Percentiles rank a stretch among this genome's conserved stretches.
These are phyloP conservation scores for Takakia lepidozioides DNA, from an alignment of 225 moss, liverwort and hornwort species.

Conservation along the genomic window DNA sequence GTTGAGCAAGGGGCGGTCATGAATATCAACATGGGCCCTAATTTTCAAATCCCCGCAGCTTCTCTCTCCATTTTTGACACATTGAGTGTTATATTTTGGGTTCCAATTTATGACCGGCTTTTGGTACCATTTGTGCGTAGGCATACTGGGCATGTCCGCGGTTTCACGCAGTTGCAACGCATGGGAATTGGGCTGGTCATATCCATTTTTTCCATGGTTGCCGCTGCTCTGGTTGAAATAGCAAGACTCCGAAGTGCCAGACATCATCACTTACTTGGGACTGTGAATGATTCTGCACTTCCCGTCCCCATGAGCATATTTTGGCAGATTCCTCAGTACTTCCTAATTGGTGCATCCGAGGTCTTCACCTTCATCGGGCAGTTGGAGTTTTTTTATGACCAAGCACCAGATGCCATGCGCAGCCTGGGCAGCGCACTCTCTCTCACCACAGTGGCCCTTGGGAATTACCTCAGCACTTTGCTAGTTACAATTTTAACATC, in stretches of 20 bases:
- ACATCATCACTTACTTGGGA: slow-evolving; percentile 26
- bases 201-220: slow-evolving; percentile 73
- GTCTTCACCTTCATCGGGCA: slow-evolving; percentile 83
- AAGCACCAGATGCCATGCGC: slow-evolving; percentile 87
- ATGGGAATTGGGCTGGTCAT: slow-evolving; percentile 83
- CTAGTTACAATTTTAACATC: slow-evolving; percentile 65
- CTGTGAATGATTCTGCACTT: slow-evolving; percentile 4
- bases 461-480: slow-evolving; percentile 70
- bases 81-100: slow-evolving; percentile 66
- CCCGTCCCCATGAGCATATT: slow-evolving; percentile 58
- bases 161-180: slow-evolving; percentile 77
- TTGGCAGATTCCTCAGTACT: slow-evolving; percentile 87
- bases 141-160: slow-evolving; percentile 53
- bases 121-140: slow-evolving; percentile 59
- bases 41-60: slow-evolving; percentile 55
- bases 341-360: slow-evolving; percentile 61
- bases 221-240: slow-evolving; percentile 67
- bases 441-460: slow-evolving; percentile 67
- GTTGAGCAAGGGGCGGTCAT: slow-evolving; percentile 63
- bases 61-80: slow-evolving; percentile 75
- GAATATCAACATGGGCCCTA: slow-evolving; percentile 44
- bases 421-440: slow-evolving; percentile 63
- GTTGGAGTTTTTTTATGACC: slow-evolving; percentile 91
- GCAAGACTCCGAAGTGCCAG: slow-evolving; percentile 45
- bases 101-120: slow-evolving; percentile 65